phyloP scores from a whole-genome alignment of 129 eudicot species.

The Pittosporum tobira region DNA sequence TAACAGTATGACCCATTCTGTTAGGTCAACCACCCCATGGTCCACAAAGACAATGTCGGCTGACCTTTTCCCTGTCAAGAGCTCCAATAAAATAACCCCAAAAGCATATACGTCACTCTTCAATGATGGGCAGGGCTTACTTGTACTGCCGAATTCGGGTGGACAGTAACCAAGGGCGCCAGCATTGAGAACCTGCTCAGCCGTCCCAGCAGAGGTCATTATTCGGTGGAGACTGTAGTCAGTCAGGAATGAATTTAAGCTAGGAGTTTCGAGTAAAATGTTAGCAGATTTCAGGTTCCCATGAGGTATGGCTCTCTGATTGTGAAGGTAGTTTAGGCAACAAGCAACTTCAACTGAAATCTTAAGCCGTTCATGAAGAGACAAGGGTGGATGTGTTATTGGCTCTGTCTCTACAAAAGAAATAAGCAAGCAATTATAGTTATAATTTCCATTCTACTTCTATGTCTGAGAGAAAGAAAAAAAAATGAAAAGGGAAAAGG shows the following conservation, averaged over 20 bases:
- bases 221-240: constrained; percentile 88
- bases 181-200: constrained; percentile 76
- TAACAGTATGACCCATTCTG: constrained; percentile 69
- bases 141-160: constrained; percentile 79
- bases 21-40: constrained; percentile 47
- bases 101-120: constrained; percentile 84
- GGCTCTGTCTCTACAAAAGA: constrained; percentile 47
- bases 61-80: constrained; percentile 59
- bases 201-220: constrained; percentile 67
- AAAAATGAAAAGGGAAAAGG: too few species aligned
- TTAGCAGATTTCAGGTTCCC: constrained; percentile 86
- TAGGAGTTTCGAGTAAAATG: constrained; percentile 50
- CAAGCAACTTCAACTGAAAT: constrained; percentile 51
- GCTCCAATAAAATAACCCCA: constrained; percentile 69
- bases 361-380: constrained; percentile 42
- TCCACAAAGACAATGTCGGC: constrained; percentile 48
- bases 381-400: constrained; percentile 28
- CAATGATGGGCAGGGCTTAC: constrained; percentile 79
- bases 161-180: constrained; percentile 74
- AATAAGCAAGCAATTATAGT: constrained; percentile 10
- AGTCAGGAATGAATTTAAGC: constrained; percentile 40
- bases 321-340: constrained; percentile 71
- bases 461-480: not conserved
- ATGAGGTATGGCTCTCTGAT: constrained; percentile 70
- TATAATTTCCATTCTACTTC: too few species aligned